These are phyloP conservation scores for Hypoxylon subgilvum DNA, from an alignment of 495 filamentous ascomycete genomes.

Conservation along the genomic window DNA sequence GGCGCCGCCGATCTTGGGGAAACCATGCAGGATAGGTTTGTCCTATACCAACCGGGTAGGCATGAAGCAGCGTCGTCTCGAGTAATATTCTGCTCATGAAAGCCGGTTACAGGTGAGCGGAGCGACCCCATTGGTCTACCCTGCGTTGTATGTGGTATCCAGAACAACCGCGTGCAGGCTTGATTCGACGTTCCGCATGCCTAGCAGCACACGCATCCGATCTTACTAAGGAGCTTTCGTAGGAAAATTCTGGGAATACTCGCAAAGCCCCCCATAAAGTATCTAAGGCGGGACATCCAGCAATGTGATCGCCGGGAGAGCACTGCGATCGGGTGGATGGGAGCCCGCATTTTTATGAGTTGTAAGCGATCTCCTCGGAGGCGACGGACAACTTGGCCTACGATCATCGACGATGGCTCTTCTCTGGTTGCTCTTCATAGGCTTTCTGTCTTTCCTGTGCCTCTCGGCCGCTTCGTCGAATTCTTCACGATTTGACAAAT, in stretches of 20 bases:
- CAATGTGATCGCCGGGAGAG: constrained; percentile 17
- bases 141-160: constrained; percentile 23
- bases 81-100: constrained; percentile 16
- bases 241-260: constrained; percentile 4
- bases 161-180: constrained; percentile 22
- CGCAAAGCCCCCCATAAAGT: constrained; percentile 13
- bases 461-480: constrained; percentile 6
- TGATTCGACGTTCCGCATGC: constrained; percentile 26
- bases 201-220: constrained; percentile 2
- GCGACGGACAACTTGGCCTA: constrained; percentile 11
- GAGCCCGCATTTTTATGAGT: constrained; percentile 18
- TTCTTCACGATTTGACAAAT: neutral
- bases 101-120: constrained; percentile 3
- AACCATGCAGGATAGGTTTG: constrained; percentile 13
- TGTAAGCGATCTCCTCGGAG: constrained; percentile 27
- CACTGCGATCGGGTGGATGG: constrained; percentile 21
- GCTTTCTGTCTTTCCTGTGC: constrained; percentile 22
- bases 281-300: neutral
- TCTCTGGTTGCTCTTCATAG: constrained; percentile 17
- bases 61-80: constrained; percentile 28
- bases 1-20: constrained; percentile 31
- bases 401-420: constrained; percentile 27
- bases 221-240: neutral
- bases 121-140: constrained; percentile 26
- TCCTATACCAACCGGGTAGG: constrained; percentile 24